These are phyloP conservation scores for Suillus cothurnatus DNA, from an alignment of 768 basidiomycete species.

Conservation along the genomic window DNA sequence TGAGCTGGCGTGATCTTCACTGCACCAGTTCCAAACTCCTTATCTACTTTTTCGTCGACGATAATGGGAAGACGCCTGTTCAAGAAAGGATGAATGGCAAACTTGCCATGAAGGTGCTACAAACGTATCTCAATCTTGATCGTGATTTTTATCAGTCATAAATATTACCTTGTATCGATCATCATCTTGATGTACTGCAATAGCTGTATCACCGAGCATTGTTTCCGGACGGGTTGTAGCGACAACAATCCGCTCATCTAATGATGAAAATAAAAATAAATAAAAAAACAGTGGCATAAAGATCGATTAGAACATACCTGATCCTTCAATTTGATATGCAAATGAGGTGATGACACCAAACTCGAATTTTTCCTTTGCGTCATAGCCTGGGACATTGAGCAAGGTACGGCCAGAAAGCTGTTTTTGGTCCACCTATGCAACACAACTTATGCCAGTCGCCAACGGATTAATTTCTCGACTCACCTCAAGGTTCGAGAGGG, in stretches of 20 bases:
- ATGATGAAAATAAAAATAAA: not conserved
- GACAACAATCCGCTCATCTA: slow-evolving; percentile 89
- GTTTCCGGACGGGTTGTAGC: slow-evolving; percentile 99
- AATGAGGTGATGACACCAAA: slow-evolving; percentile 98
- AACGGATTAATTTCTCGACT: slow-evolving; percentile 12
- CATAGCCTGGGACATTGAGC: slow-evolving; percentile 92
- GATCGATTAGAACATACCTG: slow-evolving; percentile 48
- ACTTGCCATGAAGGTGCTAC: slow-evolving; percentile 93
- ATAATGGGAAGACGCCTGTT: slow-evolving; percentile 86
- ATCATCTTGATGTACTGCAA: slow-evolving; percentile 96
- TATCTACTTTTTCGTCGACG: slow-evolving; percentile 82
- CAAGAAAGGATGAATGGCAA: slow-evolving; percentile 86
- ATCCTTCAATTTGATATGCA: slow-evolving; percentile 87
- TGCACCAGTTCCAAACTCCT: slow-evolving; percentile 96
- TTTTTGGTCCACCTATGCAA: slow-evolving; percentile 83
- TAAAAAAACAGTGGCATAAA: not conserved
- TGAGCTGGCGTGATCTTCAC: slow-evolving; percentile 99
- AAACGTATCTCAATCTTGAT: not conserved
- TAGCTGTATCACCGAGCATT: slow-evolving; percentile 96
- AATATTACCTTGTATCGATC: slow-evolving; percentile 71
- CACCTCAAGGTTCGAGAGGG: slow-evolving; percentile 96
- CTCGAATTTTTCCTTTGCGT: slow-evolving; percentile 92
- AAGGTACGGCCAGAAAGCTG: slow-evolving; percentile 83
- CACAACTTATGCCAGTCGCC: not conserved
- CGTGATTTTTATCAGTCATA: not conserved